Base-by-base conservation (phyloP, 495 filamentous ascomycete species). In the Filosporella fistucella region DNA sequence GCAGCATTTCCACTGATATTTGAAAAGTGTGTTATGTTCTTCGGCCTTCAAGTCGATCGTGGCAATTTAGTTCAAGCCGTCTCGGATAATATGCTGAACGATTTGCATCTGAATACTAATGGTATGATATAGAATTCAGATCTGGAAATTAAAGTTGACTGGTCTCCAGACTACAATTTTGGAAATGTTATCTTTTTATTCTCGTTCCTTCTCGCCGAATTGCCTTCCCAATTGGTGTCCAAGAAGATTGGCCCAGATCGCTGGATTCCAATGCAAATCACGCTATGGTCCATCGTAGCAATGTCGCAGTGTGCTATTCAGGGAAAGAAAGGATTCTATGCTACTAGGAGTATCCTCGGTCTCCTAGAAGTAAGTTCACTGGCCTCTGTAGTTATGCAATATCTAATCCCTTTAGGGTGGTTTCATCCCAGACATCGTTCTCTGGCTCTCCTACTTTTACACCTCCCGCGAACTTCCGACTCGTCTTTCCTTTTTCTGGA, bases 191-290 rank as follows among this genome's bases (percentile, higher is more conserved):
- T 89, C 30, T 91, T 88, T 63, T 74, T 76, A 42, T 39, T 86
- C 12, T 70, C 66, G 3, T 89, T 90, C 58, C 65, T 90, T 3
- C 63, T 72, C 6, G 84, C 86, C 0, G 86, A 90, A 53, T 66
- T 91, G 5, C 86, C 86, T 0, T 89, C 85, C 0, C 86, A 90
- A 55, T 67, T 90, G 0, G 63, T 89, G 20, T 82, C 76, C 18
- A 90, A 91, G 60, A 77, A 75, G 61, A 49, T 91, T n/a, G 89
- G 89, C 0, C 87, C 88, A 0, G 88, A 94, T 61, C 77, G 81
- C 22, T 93, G 88, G 85, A 90, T 94, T 43, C 87, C 88, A 0
- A 67, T 82, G 20, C 87, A 93, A 56, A 93, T 93, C 76, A 66
- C 86, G 1, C 69, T 76, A 4, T 94, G 88, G 86, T 86, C 81